These are phyloP conservation scores for Dactylonectria estremocensis DNA, from an alignment of 2,329 filamentous ascomycete species.

Conservation along the genomic window DNA sequence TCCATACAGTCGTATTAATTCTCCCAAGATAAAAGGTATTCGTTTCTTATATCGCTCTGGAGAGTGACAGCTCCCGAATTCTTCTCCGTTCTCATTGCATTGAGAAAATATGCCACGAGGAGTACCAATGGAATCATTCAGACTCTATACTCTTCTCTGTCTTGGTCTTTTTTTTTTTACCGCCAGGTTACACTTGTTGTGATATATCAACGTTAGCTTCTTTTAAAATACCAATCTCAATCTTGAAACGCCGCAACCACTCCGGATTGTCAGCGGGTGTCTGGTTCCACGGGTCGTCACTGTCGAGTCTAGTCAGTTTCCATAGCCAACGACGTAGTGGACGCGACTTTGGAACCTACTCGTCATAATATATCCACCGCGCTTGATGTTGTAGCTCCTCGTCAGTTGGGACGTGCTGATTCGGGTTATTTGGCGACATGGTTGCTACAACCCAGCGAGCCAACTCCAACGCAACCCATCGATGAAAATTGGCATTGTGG, in stretches of 20 bases:
- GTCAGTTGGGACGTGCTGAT: slow-evolving; percentile 32
- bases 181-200: no score
- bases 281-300: slow-evolving; percentile 2
- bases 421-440: slow-evolving; percentile 36
- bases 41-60: no score
- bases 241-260: not conserved
- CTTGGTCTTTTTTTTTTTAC: no score
- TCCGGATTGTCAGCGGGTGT: not conserved
- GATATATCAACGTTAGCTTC: not conserved
- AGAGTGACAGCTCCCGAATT: no score
- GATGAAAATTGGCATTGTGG: slow-evolving; percentile 20
- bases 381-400: slow-evolving; percentile 35
- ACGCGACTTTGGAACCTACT: no score
- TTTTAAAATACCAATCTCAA: not conserved
- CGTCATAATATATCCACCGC: slow-evolving; percentile 28
- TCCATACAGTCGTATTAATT: no score
- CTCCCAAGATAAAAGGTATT: no score
- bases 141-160: no score
- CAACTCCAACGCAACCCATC: slow-evolving; percentile 27
- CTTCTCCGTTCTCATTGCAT: no score
- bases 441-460: slow-evolving; percentile 31
- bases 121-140: no score
- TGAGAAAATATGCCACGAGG: no score
- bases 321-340: no score
- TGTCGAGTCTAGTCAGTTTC: not conserved